These are phyloP conservation scores for Alnus glutinosa DNA, from an alignment of 306 rosid genomes.

Conservation along the genomic window DNA sequence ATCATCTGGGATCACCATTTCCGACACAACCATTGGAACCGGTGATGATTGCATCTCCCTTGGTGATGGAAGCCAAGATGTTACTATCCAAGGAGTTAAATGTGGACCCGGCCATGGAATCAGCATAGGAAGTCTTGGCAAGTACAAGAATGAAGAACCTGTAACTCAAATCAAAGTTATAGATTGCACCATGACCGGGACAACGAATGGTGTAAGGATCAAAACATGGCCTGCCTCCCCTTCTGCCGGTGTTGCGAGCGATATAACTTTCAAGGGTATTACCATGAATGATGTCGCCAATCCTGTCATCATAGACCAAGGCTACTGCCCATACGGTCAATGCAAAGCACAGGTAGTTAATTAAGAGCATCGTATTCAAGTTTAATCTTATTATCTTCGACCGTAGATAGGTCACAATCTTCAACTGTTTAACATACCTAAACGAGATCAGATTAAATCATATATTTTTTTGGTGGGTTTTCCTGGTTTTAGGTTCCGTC, in stretches of 20 bases:
- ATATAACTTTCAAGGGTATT: constrained; percentile 23
- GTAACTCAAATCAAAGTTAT: constrained; percentile 9
- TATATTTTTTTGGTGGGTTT: not conserved
- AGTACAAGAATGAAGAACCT: constrained; percentile 27
- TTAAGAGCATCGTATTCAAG: too few species aligned
- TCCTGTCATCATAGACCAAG: constrained; percentile 22
- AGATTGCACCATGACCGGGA: constrained; percentile 15
- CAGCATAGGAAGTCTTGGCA: constrained; percentile 30
- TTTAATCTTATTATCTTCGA: too few species aligned
- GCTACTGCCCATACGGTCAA: constrained; percentile 27
- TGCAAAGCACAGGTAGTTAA: constrained; percentile 10
- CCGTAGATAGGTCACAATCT: too few species aligned
- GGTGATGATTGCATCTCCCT: constrained; percentile 34
- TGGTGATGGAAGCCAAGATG: constrained; percentile 29
- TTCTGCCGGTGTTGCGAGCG: not conserved
- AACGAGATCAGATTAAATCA: too few species aligned
- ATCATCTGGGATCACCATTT: constrained; percentile 13
- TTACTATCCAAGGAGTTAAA: constrained; percentile 7
- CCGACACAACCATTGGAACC: constrained; percentile 5
- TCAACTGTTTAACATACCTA: too few species aligned
- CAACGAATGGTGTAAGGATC: constrained; percentile 18
- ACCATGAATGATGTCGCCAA: constrained; percentile 15
- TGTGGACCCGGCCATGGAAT: constrained; percentile 34
- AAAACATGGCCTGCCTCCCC: constrained; percentile 32
- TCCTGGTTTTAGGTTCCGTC: constrained; percentile 10